phyloP scores from a whole-genome alignment of 2,329 filamentous ascomycete species.

The Talaromyces pinophilus region DNA sequence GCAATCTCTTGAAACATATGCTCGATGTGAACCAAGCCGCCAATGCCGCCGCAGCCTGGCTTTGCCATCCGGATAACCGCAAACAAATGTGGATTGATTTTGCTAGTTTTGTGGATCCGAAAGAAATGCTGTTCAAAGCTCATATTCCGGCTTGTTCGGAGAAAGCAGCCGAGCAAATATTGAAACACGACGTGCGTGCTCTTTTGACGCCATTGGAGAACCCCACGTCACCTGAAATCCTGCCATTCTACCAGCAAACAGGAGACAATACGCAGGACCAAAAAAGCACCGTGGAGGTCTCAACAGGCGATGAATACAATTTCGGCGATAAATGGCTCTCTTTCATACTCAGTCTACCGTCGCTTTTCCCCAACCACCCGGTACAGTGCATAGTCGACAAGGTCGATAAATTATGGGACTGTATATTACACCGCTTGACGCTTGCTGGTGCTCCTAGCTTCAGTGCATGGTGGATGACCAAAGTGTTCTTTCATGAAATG shows the following conservation, averaged over 20 bases:
- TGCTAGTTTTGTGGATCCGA: conserved; percentile 41
- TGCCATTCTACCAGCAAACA: conserved; percentile 38
- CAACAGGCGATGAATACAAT: conserved; percentile 45
- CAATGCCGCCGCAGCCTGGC: conserved; percentile 88
- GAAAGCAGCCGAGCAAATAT: conserved; percentile 38
- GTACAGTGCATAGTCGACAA: conserved; percentile 49
- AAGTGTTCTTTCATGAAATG: conserved; percentile 96
- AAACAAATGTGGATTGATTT: conserved; percentile 96
- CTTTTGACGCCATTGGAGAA: conserved; percentile 45
- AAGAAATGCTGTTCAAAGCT: conserved; percentile 44
- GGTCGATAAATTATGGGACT: conserved; percentile 47
- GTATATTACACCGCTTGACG: conserved; percentile 47
- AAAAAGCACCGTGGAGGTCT: conserved; percentile 39
- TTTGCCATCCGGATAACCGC: conserved; percentile 83
- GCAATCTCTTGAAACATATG: conserved; percentile 79
- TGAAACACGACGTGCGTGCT: conserved; percentile 48
- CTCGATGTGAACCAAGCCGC: conserved; percentile 90
- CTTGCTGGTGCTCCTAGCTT: conserved; percentile 49
- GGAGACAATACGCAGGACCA: conserved; percentile 37
- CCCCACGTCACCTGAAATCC: conserved; percentile 31
- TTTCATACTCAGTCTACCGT: conserved; percentile 46
- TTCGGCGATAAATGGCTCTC: conserved; percentile 53
- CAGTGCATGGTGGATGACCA: conserved; percentile 67
- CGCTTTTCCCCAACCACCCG: conserved; percentile 44
- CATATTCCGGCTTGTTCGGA: conserved; percentile 45